Percentiles rank a stretch among this genome's conserved stretches.
These are phyloP conservation scores for Leccinum incarnatum DNA, from an alignment of 768 basidiomycete species.

Conservation along the genomic window DNA sequence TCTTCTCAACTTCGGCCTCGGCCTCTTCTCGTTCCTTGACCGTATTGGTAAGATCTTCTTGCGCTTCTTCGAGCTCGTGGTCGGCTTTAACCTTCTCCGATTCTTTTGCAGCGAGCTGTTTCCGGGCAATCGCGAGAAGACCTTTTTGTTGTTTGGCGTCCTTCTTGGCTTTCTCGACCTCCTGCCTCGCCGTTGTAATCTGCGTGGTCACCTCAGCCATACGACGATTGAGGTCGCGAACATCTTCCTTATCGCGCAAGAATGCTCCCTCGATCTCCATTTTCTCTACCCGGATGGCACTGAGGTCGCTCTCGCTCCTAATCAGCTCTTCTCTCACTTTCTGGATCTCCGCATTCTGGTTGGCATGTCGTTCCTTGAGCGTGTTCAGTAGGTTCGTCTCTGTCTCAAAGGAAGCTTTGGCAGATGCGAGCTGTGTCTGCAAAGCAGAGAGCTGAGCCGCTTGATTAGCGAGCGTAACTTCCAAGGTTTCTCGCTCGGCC, in stretches of 20 bases:
- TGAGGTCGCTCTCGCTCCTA: constrained; percentile 86
- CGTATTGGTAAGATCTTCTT: constrained; percentile 48
- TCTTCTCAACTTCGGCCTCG: constrained; percentile 48
- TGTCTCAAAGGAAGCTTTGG: constrained; percentile 82
- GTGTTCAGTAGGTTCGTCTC: constrained; percentile 69
- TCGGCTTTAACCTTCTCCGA: constrained; percentile 65
- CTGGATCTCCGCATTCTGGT: constrained; percentile 70
- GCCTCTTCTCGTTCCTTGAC: constrained; percentile 54
- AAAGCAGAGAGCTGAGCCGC: constrained; percentile 74
- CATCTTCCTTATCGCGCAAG: constrained; percentile 92
- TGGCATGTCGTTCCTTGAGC: constrained; percentile 63
- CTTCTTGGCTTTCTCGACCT: constrained; percentile 86
- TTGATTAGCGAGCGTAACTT: constrained; percentile 62
- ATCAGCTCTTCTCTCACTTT: constrained; percentile 79
- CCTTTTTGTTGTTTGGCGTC: constrained; percentile 97
- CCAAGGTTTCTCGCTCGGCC: constrained; percentile 62
- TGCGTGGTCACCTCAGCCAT: constrained; percentile 81
- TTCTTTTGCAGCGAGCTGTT: constrained; percentile 87
- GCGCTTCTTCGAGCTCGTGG: constrained; percentile 70
- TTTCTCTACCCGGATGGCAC: constrained; percentile 85
- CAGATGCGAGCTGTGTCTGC: constrained; percentile 78
- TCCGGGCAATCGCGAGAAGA: constrained; percentile 88
- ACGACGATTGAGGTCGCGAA: constrained; percentile 76
- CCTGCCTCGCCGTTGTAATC: constrained; percentile 63
- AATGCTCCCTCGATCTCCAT: constrained; percentile 84